Conservation (phyloP, 176 grass and related monocot species). For the Aegilops longissima region DNA sequence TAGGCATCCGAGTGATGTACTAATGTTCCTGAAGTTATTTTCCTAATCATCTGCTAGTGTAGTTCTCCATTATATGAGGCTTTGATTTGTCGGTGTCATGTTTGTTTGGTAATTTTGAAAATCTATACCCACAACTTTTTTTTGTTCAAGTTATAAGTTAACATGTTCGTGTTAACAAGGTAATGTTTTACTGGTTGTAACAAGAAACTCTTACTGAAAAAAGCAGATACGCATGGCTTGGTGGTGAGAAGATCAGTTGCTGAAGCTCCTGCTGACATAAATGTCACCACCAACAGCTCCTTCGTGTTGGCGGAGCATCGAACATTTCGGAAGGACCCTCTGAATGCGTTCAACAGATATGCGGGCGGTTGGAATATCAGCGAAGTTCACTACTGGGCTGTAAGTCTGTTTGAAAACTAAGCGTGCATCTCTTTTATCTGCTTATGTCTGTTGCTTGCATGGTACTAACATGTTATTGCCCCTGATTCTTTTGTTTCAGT, state of each 20-base stretch:
- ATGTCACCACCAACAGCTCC: slow-evolving; percentile 53
- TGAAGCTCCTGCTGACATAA: slow-evolving; percentile 44
- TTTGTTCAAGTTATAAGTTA: neutral
- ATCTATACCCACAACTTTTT: neutral
- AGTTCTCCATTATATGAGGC: no score
- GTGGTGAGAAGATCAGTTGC: slow-evolving; percentile 60
- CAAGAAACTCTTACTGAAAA: neutral
- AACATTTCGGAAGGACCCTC: slow-evolving; percentile 76
- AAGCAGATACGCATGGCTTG: slow-evolving; percentile 36
- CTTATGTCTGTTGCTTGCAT: neutral
- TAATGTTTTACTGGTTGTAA: neutral
- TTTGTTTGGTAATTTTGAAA: neutral
- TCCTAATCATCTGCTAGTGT: no score
- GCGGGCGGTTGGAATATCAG: slow-evolving; percentile 89
- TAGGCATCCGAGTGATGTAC: neutral
- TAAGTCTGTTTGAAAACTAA: slow-evolving; percentile 42
- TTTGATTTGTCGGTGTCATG: neutral
- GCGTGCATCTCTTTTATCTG: neutral
- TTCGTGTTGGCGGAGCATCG: slow-evolving; percentile 65
- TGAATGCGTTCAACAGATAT: slow-evolving; percentile 69
- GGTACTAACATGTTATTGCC: neutral
- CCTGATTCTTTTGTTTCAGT: slow-evolving; percentile 49
- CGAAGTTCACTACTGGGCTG: slow-evolving; percentile 78
- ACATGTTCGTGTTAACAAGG: no score
- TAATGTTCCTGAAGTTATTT: neutral